Base-by-base conservation (phyloP, 257 asterid species). In the Penstemon barbatus region DNA sequence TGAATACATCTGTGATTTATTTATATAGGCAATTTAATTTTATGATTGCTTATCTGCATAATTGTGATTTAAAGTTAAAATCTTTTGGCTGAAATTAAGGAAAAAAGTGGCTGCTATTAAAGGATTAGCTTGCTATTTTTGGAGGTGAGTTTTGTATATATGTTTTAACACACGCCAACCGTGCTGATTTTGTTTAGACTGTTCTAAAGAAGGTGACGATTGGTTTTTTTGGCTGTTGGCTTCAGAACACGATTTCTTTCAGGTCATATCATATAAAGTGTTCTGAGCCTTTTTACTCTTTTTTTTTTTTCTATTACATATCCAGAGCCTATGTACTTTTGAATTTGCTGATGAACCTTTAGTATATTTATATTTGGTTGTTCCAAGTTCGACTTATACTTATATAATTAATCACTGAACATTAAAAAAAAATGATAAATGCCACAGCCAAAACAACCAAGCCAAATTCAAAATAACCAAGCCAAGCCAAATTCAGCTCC, bases 91-190 rank as follows among this genome's bases (percentile, higher is more conserved):
- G 80, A 80, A 75, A 77, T 71, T 57, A 15, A 36, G 79, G 78
- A 3, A 68, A 69, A 80, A 75, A 75, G 58, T 11, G 62, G 57
- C 61, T 63, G 76, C 13, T 36, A 60, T 61, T 59, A 48, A 25
- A 43, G 60, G 74, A 42, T 67, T 25, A 11, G 64, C 6, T 19
- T 77, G 62, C 89, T 74, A 84, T 74, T 71, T 81, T 84, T 72
- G 54, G 86, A 74, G 65, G 73, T 59, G 80, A 62, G 65, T 67
- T 72, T 74, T 64, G 83, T 78, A 61, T 61, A 13, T 33, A 44
- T 49, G 33, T 5, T 9, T 71, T 0, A 55, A 57, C 72, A 57
- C 72, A 70, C 70, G 76, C 49, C 3, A 44, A 37, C 11, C 79
- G 74, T 72, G 82, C 75, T 78, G 66, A 61, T 70, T 76, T 67